Conservation (phyloP, 192 early-diverging fungal genomes). For the Umbelopsis ramanniana region DNA sequence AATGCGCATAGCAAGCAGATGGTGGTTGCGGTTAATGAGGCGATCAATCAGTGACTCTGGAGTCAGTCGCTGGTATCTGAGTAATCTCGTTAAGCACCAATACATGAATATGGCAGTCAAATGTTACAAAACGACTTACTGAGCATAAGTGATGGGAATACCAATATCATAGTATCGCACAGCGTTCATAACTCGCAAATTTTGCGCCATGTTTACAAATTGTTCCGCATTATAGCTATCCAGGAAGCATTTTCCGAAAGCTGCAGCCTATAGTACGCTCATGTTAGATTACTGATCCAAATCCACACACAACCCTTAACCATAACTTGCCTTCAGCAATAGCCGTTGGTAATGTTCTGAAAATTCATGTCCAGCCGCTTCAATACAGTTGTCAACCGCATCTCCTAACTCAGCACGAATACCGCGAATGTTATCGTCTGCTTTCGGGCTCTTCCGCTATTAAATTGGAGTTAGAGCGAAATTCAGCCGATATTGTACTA, state of each 20-base stretch:
- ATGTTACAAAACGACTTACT: slow-evolving; percentile 57
- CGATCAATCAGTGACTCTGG: slow-evolving; percentile 84
- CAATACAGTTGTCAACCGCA: slow-evolving; percentile 91
- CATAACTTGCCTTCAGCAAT: slow-evolving; percentile 65
- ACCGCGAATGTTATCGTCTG: slow-evolving; percentile 93
- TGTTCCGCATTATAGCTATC: slow-evolving; percentile 83
- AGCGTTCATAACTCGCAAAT: slow-evolving; percentile 87
- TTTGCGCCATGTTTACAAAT: slow-evolving; percentile 88
- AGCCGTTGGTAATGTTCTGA: slow-evolving; percentile 75
- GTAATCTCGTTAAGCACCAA: neutral
- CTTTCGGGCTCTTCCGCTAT: slow-evolving; percentile 78
- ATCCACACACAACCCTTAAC: slow-evolving; percentile 1
- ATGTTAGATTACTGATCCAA: neutral
- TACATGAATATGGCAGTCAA: neutral
- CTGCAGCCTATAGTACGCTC: slow-evolving; percentile 68
- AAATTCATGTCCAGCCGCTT: slow-evolving; percentile 91
- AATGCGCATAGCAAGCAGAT: slow-evolving; percentile 84
- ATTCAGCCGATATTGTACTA: neutral
- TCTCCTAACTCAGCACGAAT: slow-evolving; percentile 79
- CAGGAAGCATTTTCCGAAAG: slow-evolving; percentile 92
- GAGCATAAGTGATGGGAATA: slow-evolving; percentile 85
- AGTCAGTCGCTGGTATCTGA: slow-evolving; percentile 72
- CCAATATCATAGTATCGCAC: slow-evolving; percentile 85
- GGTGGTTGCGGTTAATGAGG: slow-evolving; percentile 81
- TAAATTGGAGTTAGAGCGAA: neutral